Conservation (phyloP, 73 alveolate genomes). For the Paramecium sonneborni region DNA sequence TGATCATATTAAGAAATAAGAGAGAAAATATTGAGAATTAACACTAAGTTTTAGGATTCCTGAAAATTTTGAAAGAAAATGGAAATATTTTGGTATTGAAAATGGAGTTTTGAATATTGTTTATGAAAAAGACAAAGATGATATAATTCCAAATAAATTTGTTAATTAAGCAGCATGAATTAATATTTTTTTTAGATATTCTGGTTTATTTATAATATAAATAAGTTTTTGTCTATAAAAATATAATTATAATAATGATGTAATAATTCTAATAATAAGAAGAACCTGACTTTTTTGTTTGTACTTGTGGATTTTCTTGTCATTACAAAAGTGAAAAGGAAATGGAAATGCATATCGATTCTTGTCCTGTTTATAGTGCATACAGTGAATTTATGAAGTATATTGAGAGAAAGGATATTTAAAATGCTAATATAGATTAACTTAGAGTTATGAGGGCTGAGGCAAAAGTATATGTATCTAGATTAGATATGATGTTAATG, state of each 20-base stretch:
- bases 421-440: not conserved
- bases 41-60: conserved; percentile 54
- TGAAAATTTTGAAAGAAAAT: conserved; percentile 53
- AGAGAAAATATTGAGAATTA: conserved; percentile 62
- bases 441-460: not conserved
- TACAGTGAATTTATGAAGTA: not conserved
- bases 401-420: not conserved
- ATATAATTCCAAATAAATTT: conserved; percentile 4
- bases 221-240: not conserved
- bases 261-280: not conserved
- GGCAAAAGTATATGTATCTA: not conserved
- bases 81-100: conserved; percentile 45
- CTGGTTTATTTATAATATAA: not conserved
- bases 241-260: not conserved
- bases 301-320: not conserved
- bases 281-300: not conserved
- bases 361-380: not conserved
- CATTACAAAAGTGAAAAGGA: not conserved
- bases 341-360: not conserved
- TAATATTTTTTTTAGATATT: not conserved
- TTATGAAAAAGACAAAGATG: conserved; percentile 68
- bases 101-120: conserved; percentile 57
- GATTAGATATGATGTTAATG: not conserved
- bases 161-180: not conserved
- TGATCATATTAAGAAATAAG: conserved; percentile 50